Percentiles rank a stretch among this genome's conserved stretches.
These are phyloP conservation scores for Hericium alpestre DNA, from an alignment of 768 basidiomycete species.

Conservation along the genomic window DNA sequence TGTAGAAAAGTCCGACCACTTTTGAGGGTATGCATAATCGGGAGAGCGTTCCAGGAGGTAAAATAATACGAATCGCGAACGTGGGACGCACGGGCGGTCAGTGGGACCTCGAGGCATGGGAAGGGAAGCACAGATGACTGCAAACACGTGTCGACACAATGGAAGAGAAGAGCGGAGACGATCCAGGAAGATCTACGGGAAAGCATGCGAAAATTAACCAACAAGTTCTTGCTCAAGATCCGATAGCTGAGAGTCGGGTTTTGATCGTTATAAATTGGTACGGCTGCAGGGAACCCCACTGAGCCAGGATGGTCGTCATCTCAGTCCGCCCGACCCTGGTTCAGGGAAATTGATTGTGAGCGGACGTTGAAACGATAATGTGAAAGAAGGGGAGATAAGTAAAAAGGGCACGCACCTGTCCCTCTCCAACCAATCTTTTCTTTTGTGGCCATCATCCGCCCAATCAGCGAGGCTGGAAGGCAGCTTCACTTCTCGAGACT, in stretches of 20 bases:
- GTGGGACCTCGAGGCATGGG: not conserved
- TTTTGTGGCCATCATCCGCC: constrained; percentile 39
- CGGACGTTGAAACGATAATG: not conserved
- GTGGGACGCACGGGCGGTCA: not conserved
- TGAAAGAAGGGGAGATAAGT: not conserved
- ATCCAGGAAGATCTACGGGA: not conserved
- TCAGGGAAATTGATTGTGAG: not conserved
- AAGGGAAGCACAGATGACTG: not conserved
- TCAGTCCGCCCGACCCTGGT: not conserved
- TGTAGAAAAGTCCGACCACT: too few species aligned
- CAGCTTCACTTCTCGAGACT: constrained; percentile 15
- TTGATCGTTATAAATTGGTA: not conserved
- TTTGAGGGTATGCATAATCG: too few species aligned
- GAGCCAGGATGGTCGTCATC: not conserved
- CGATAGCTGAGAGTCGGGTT: not conserved
- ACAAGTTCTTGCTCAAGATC: not conserved
- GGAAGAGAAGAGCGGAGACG: not conserved
- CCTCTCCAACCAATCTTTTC: constrained; percentile 49
- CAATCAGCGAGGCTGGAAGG: constrained; percentile 33
- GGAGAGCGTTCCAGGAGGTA: not conserved
- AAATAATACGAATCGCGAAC: not conserved
- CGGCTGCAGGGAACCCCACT: not conserved
- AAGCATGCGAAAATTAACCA: not conserved
- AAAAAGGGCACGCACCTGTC: constrained; percentile 28
- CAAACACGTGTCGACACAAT: not conserved